Conservation (phyloP, 192 early-diverging fungal species). For the Geranomyces variabilis region DNA sequence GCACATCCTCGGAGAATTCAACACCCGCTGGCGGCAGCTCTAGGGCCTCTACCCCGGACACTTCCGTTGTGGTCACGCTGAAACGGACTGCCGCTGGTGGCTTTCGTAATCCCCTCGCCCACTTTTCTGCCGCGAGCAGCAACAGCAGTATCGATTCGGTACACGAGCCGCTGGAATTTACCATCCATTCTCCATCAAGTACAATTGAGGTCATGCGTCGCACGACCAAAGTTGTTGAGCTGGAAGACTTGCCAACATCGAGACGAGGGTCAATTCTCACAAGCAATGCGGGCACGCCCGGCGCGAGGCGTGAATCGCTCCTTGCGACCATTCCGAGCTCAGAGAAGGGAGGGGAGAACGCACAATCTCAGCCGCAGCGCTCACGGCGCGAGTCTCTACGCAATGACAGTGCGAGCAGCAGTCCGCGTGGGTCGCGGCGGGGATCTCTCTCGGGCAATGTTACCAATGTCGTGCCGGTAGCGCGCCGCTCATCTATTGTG, state of each 20-base stretch:
- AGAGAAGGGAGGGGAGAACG: background rate
- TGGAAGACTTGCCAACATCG: slow-evolving; percentile 1
- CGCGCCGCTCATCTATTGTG: background rate
- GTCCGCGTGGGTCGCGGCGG: background rate
- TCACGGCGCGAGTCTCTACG: too few relatives aligned
- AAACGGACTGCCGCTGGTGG: background rate
- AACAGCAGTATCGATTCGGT: background rate
- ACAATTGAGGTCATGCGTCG: slow-evolving; percentile 1
- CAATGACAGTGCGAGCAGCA: too few relatives aligned
- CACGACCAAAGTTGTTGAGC: background rate
- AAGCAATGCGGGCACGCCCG: too few relatives aligned
- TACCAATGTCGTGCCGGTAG: background rate
- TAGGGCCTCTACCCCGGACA: too few relatives aligned
- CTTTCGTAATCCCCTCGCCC: background rate
- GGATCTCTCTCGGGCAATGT: background rate
- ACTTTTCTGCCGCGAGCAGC: background rate
- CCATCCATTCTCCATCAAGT: background rate
- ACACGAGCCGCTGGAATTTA: background rate
- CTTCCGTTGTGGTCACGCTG: background rate
- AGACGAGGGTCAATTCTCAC: background rate
- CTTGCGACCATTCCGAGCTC: background rate
- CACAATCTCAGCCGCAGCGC: too few relatives aligned
- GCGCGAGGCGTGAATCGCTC: too few relatives aligned
- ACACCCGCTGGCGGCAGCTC: too few relatives aligned
- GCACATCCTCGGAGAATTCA: too few relatives aligned